Evolutionary conservation across 352 stramenopile genomes (phyloP).

Genomic region (Phytophthora foliorum): DNA sequence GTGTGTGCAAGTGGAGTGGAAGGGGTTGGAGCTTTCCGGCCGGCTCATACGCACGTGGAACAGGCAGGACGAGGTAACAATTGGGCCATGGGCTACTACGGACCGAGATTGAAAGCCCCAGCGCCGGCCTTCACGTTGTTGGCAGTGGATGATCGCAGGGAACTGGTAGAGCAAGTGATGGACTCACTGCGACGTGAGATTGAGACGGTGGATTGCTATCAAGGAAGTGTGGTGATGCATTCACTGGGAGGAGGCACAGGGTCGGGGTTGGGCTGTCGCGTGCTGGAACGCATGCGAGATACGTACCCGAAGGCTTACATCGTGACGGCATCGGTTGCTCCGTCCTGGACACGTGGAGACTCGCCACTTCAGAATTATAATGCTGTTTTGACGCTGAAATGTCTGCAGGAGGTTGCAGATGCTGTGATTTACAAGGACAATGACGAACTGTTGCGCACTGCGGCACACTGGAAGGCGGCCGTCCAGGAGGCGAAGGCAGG

Average conservation of each 20-base stretch:
- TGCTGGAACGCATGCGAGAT: slow-evolving; percentile 87
- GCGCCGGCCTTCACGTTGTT: slow-evolving; percentile 41
- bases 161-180: slow-evolving; percentile 75
- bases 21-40: slow-evolving; percentile 30
- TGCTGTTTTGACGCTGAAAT: slow-evolving; percentile 70
- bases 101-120: slow-evolving; percentile 31
- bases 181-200: slow-evolving; percentile 82
- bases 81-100: slow-evolving; percentile 90
- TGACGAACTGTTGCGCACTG: slow-evolving; percentile 75
- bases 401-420: slow-evolving; percentile 79
- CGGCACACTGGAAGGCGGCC: slow-evolving; percentile 62
- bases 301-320: slow-evolving; percentile 80
- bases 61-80: slow-evolving; percentile 88
- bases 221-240: slow-evolving; percentile 82
- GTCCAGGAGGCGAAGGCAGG: slow-evolving; percentile 2
- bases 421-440: slow-evolving; percentile 90
- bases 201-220: slow-evolving; percentile 73
- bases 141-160: slow-evolving; percentile 42
- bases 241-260: slow-evolving; percentile 87
- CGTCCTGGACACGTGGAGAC: slow-evolving; percentile 68
- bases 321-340: slow-evolving; percentile 71
- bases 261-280: slow-evolving; percentile 78
- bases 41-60: slow-evolving; percentile 65
- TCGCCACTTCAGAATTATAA: slow-evolving; percentile 92
- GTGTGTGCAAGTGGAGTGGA: slow-evolving; percentile 24